phyloP scores from a whole-genome alignment of 2,329 filamentous ascomycete genomes.

The Cladosporium sp. region DNA sequence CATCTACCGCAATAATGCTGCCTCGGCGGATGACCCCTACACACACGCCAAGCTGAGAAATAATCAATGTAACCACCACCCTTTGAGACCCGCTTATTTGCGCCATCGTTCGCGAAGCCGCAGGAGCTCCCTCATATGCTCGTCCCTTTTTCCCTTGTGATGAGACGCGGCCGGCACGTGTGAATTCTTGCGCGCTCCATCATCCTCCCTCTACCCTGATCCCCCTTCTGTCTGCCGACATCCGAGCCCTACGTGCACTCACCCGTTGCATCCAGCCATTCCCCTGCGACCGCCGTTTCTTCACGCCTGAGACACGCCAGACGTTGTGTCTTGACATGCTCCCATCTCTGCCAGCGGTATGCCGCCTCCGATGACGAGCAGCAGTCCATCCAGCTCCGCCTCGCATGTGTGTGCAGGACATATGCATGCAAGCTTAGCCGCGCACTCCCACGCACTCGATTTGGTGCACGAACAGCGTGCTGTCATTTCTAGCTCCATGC shows the following conservation, averaged over 20 bases:
- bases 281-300: conserved; percentile 14
- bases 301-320: conserved; percentile 10
- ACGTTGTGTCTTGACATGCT: not conserved
- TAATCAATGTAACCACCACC: not conserved
- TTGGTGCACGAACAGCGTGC: conserved; percentile 8
- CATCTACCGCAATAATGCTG: not conserved
- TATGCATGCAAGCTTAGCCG: conserved; percentile 12
- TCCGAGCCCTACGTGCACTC: conserved; percentile 13
- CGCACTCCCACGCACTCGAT: conserved; percentile 5
- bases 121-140: not conserved
- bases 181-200: not conserved
- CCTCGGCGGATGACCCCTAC: conserved; percentile 7
- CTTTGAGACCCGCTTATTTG: conserved; percentile 10
- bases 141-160: conserved; percentile 5
- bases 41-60: conserved; percentile 18
- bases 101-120: conserved; percentile 14
- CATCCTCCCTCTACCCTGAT: conserved; percentile 3
- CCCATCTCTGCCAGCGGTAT: conserved; percentile 6
- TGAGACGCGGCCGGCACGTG: conserved; percentile 14
- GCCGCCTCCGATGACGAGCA: conserved; percentile 13
- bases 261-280: not conserved
- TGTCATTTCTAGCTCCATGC: conserved; percentile 17
- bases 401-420: not conserved
- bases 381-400: not conserved
- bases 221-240: conserved; percentile 11